Evolutionary conservation across 2,329 filamentous ascomycete species (phyloP).

Genomic region (Chrysosporium queenslandicum): DNA sequence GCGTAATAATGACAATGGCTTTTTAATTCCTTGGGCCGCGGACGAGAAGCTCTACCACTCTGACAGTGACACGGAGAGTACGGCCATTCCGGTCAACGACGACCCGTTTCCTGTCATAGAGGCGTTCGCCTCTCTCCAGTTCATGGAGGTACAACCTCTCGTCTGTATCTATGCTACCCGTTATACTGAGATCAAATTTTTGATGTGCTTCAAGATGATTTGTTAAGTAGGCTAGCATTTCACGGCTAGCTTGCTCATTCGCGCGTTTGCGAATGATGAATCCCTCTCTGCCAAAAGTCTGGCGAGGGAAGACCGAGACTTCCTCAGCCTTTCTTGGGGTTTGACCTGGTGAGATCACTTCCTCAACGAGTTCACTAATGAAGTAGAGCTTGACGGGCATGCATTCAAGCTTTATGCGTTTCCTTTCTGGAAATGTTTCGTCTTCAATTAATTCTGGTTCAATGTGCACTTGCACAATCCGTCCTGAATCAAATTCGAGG

Average conservation of each 20-base stretch:
- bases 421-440: background rate
- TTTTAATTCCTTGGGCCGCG: slow-evolving; percentile 15
- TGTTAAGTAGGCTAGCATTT: slow-evolving; percentile 9
- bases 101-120: slow-evolving; percentile 13
- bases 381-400: slow-evolving; percentile 14
- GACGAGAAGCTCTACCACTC: slow-evolving; percentile 14
- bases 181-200: slow-evolving; percentile 7
- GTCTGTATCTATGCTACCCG: slow-evolving; percentile 12
- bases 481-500: slow-evolving; percentile 13
- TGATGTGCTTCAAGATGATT: slow-evolving; percentile 1
- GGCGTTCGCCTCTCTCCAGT: slow-evolving; percentile 11
- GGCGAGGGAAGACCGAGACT: background rate
- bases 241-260: slow-evolving; percentile 11
- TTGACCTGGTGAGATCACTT: background rate
- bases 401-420: slow-evolving; percentile 5
- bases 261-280: slow-evolving; percentile 9
- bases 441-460: slow-evolving; percentile 10
- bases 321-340: background rate
- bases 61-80: slow-evolving; percentile 9
- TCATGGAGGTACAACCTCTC: slow-evolving; percentile 11
- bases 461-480: slow-evolving; percentile 4
- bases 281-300: background rate
- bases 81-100: background rate
- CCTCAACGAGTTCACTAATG: slow-evolving; percentile 6
- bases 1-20: background rate